phyloP scores from a whole-genome alignment of 2,329 filamentous ascomycete species.

The Colletotrichum cordylinicola region DNA sequence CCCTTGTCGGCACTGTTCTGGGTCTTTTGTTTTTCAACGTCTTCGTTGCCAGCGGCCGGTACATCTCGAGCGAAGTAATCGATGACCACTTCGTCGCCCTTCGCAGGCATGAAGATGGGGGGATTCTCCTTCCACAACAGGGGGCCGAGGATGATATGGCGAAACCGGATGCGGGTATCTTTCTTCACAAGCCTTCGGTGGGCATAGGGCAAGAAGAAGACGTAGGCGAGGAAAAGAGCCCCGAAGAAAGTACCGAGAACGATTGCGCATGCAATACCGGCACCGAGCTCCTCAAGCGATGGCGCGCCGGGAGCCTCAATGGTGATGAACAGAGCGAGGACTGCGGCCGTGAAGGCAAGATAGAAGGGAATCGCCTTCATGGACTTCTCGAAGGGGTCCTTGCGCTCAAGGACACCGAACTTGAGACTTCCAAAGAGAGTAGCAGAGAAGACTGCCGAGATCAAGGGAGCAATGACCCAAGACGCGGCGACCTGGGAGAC shows the following conservation, averaged over 20 bases:
- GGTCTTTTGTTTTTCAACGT: background rate
- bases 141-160: slow-evolving; percentile 41
- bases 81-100: slow-evolving; percentile 28
- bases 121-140: slow-evolving; percentile 33
- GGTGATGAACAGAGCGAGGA: slow-evolving; percentile 28
- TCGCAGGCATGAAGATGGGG: slow-evolving; percentile 28
- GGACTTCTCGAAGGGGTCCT: slow-evolving; percentile 23
- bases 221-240: slow-evolving; percentile 30
- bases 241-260: slow-evolving; percentile 35
- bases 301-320: slow-evolving; percentile 24
- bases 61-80: slow-evolving; percentile 29
- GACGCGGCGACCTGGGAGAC: slow-evolving; percentile 28
- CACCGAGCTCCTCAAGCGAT: slow-evolving; percentile 36
- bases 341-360: slow-evolving; percentile 26
- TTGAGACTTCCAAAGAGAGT: slow-evolving; percentile 24
- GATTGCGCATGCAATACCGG: slow-evolving; percentile 33
- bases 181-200: slow-evolving; percentile 37
- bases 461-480: slow-evolving; percentile 25
- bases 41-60: background rate
- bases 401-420: slow-evolving; percentile 18
- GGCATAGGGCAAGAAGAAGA: slow-evolving; percentile 42
- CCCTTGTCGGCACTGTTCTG: background rate
- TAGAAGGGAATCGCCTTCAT: slow-evolving; percentile 28
- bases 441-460: slow-evolving; percentile 23
- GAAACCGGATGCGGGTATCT: slow-evolving; percentile 35